Base-by-base conservation (phyloP, 495 filamentous ascomycete genomes). In the Daldinia loculata region DNA sequence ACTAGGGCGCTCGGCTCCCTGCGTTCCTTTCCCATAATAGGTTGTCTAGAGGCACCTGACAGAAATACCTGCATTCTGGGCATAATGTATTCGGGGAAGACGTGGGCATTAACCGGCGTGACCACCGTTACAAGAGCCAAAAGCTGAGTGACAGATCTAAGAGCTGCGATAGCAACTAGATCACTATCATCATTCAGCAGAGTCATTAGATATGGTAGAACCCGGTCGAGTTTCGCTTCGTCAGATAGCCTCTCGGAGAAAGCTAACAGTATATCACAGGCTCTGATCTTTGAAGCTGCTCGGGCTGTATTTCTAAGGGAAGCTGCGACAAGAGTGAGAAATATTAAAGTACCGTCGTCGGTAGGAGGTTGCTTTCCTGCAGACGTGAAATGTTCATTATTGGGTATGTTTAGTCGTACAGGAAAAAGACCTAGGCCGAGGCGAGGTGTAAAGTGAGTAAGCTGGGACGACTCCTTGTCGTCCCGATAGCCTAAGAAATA, bases 1-100 rank as follows among this genome's bases (percentile, higher is more conserved):
- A 97, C 90, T 51, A 95, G 77, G 4, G 91, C 79, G 63, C 86
- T 92, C 15, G 88, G 86, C 19, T 84, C 86, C 59, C 81, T 80
- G n/a, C 81, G 85, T 4, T 84, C 72, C 56, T 78, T 80, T 60
- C 75, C 75, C 74, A 77, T 74, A 26, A 77, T 76, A n/a, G 48
- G 70, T 27, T 77, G 75, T 48, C 75, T 72, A 2, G 75, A 77
- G 6, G 85, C 80, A 29, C 83, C 85, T 50, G 82, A 80, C 52
- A 95, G 78, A 65, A 95, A 91, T 15, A 87, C 83, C 70, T 94
- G 87, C 71, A 98, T 86, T 38, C 92, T 86, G 3, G 91, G 93
- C 63, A 98, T 88, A 34, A 99, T 91, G 79, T 98, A 99, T 74
- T 98, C 95, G 0, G 95, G 90, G 76, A 98, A 98, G 3, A 98